These are phyloP conservation scores for Corynespora cassiicola DNA, from an alignment of 2,329 filamentous ascomycete species.

Conservation along the genomic window DNA sequence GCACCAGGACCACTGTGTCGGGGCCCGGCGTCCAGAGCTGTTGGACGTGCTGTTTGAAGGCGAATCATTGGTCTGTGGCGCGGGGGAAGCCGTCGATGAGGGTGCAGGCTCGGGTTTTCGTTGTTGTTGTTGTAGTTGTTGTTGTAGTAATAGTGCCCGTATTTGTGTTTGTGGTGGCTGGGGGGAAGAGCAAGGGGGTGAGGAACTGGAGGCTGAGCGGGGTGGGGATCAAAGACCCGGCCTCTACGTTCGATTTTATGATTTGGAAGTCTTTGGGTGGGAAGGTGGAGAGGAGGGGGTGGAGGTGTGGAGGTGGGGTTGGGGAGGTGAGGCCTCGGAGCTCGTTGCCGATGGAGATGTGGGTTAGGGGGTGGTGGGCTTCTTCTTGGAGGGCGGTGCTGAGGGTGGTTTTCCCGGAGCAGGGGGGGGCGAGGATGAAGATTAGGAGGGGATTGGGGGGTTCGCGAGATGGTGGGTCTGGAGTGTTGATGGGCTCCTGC, in stretches of 20 bases:
- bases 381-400: conserved; percentile 10
- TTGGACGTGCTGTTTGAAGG: conserved; percentile 9
- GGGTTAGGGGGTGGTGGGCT: conserved; percentile 9
- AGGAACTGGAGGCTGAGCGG: conserved; percentile 11
- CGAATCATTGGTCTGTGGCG: conserved; percentile 9
- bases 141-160: too few species aligned
- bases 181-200: conserved; percentile 12
- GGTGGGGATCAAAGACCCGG: conserved; percentile 9
- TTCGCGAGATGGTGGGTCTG: too few species aligned
- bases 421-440: too few species aligned
- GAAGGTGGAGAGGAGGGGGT: conserved; percentile 2
- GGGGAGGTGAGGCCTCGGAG: conserved; percentile 11
- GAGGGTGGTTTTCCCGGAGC: conserved; percentile 19
- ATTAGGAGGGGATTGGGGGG: too few species aligned
- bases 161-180: too few species aligned
- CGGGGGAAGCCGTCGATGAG: conserved; percentile 19
- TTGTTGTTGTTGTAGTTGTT: too few species aligned
- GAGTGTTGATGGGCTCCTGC: too few species aligned
- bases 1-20: conserved; percentile 4
- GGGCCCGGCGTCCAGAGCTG: conserved; percentile 4
- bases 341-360: conserved; percentile 18
- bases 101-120: not conserved
- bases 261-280: conserved; percentile 11
- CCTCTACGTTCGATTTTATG: conserved; percentile 4
- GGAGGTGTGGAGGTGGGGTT: conserved; percentile 10